Conservation (phyloP, 495 filamentous ascomycete species). For the Aspergillus incahuasiensis region DNA sequence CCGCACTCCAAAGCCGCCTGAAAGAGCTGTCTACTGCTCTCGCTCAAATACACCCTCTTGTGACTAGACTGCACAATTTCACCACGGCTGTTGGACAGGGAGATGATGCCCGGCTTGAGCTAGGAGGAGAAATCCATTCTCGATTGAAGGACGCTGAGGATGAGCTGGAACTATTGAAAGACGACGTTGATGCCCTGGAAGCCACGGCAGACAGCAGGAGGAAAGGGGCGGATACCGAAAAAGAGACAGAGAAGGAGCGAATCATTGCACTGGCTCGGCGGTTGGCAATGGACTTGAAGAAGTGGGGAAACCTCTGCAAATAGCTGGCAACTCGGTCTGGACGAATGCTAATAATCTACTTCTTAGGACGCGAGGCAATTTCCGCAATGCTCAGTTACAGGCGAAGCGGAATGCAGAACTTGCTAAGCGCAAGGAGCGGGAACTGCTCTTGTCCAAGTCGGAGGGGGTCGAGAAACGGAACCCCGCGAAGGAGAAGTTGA, state of each 20-base stretch:
- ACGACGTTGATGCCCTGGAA: constrained; percentile 69
- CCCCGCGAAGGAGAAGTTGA: constrained; percentile 43
- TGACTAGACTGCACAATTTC: constrained; percentile 67
- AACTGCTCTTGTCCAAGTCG: constrained; percentile 61
- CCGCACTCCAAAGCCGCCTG: constrained; percentile 61
- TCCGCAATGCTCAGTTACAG: constrained; percentile 77
- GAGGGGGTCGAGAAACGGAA: constrained; percentile 33
- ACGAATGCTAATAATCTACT: not conserved
- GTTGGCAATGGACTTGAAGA: constrained; percentile 63
- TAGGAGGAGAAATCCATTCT: constrained; percentile 77
- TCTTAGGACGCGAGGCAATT: constrained; percentile 58
- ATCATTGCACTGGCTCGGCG: constrained; percentile 59
- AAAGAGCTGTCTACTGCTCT: constrained; percentile 63
- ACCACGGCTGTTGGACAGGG: constrained; percentile 56
- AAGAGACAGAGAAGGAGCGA: constrained; percentile 52
- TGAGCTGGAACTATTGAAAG: constrained; percentile 74
- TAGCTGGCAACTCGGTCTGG: not conserved
- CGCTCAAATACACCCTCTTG: constrained; percentile 64
- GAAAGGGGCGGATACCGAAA: constrained; percentile 40
- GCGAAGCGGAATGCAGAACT: constrained; percentile 72
- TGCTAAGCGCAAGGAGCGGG: constrained; percentile 70
- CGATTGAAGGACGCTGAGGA: constrained; percentile 79
- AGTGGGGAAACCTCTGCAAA: constrained; percentile 36
- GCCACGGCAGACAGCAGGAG: constrained; percentile 34
- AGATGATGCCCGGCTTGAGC: constrained; percentile 66